phyloP scores from a whole-genome alignment of 306 rosid genomes.

The Geum urbanum region DNA sequence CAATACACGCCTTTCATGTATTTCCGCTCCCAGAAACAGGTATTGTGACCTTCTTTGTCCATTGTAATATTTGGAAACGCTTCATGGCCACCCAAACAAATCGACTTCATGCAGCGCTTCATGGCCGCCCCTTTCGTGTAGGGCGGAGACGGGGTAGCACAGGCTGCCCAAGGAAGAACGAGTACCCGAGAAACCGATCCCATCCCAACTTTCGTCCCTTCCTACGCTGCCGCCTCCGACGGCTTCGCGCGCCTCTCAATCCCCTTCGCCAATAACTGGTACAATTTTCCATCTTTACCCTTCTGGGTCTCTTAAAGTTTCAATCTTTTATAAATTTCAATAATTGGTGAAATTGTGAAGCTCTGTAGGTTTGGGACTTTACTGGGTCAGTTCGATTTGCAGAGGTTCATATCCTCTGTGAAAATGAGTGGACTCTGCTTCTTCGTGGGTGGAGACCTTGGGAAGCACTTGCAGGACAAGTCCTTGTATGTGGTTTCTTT shows the following conservation, averaged over 20 bases:
- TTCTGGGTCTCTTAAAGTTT: not conserved
- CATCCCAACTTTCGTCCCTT: slow-evolving; percentile 38
- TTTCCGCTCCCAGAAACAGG: slow-evolving; percentile 98
- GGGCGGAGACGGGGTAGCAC: no score
- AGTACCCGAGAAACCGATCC: no score
- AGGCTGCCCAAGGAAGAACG: no score
- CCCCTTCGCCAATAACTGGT: slow-evolving; percentile 61
- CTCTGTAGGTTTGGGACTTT: slow-evolving; percentile 59
- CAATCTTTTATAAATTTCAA: not conserved
- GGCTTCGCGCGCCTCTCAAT: slow-evolving; percentile 59
- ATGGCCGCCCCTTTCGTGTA: slow-evolving; percentile 61
- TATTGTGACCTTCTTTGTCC: slow-evolving; percentile 10
- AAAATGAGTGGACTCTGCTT: slow-evolving; percentile 31
- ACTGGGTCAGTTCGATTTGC: slow-evolving; percentile 84
- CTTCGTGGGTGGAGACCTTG: slow-evolving; percentile 48
- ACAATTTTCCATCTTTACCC: not conserved
- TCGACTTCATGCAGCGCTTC: slow-evolving; percentile 81
- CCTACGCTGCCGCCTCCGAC: slow-evolving; percentile 28
- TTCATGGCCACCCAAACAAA: slow-evolving; percentile 33
- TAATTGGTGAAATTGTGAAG: slow-evolving; percentile 33
- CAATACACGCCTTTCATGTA: slow-evolving; percentile 92
- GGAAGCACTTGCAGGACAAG: slow-evolving; percentile 47
- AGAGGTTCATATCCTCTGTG: slow-evolving; percentile 59
- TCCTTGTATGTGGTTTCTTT: slow-evolving; percentile 71
- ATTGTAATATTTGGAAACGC: not conserved